Conservation (phyloP, 805 yeast genomes). For the Yarrowia divulgata region DNA sequence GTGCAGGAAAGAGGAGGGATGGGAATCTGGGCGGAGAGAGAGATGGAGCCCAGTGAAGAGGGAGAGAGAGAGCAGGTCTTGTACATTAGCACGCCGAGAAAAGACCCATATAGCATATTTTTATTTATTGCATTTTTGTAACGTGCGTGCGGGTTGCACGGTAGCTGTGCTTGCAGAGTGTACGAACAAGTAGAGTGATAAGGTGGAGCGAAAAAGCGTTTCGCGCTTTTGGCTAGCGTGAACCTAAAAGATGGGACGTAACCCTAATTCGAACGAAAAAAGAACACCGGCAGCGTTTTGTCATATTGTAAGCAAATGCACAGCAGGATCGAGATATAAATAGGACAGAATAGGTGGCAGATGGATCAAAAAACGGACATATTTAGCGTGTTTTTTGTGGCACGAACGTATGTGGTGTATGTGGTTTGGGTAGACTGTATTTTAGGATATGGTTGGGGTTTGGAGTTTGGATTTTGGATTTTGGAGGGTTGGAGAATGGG, state of each 20-base stretch:
- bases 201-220: conserved; percentile 7
- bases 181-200: not conserved
- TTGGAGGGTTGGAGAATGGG: no score
- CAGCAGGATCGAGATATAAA: no score
- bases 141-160: not conserved
- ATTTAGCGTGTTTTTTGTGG: no score
- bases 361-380: no score
- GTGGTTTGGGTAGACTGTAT: no score
- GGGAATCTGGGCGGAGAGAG: not conserved
- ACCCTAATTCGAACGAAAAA: conserved; percentile 15
- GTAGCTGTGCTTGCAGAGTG: conserved; percentile 12
- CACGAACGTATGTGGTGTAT: no score
- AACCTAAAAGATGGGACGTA: not conserved
- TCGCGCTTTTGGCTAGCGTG: not conserved
- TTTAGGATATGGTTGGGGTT: no score
- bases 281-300: no score
- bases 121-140: conserved; percentile 20
- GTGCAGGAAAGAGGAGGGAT: conserved; percentile 9
- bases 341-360: no score
- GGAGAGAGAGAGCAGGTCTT: not conserved
- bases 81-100: not conserved
- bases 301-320: no score
- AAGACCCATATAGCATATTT: conserved; percentile 13
- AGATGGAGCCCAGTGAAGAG: not conserved
- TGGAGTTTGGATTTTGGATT: no score